A percentile compares a stretch with the other conserved stretches of the same genome.
Evolutionary conservation across 306 rosid species (phyloP).

Genomic region (Fagus crenata): DNA sequence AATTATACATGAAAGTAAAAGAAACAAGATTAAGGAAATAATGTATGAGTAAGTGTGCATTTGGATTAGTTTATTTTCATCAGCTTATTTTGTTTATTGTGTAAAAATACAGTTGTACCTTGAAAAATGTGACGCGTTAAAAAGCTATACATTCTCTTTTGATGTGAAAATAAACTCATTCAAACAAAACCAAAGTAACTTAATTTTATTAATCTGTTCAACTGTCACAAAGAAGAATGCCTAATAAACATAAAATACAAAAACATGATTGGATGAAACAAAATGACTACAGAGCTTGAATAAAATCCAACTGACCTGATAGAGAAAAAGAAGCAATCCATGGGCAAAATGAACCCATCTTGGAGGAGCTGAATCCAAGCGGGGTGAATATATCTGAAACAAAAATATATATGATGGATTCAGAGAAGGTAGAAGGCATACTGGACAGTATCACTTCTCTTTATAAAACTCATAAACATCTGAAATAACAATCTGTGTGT

Average conservation of each 20-base stretch:
- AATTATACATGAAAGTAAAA: background rate
- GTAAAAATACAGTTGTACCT: too few relatives aligned
- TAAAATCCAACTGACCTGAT: slow-evolving; percentile 61
- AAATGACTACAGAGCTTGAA: slow-evolving; percentile 2
- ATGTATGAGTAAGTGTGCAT: background rate
- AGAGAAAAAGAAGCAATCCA: slow-evolving; percentile 86
- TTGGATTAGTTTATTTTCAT: too few relatives aligned
- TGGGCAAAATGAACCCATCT: slow-evolving; percentile 95
- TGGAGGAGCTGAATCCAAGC: slow-evolving; percentile 84
- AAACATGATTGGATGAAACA: background rate
- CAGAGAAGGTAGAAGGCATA: background rate
- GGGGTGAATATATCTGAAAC: slow-evolving; percentile 82
- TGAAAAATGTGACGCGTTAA: too few relatives aligned
- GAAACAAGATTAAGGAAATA: background rate
- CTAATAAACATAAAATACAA: background rate
- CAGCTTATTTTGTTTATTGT: too few relatives aligned
- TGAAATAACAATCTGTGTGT: background rate
- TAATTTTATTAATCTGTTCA: background rate
- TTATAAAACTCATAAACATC: background rate
- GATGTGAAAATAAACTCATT: too few relatives aligned
- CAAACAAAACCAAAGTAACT: background rate
- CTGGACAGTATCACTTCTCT: background rate
- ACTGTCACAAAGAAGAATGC: background rate
- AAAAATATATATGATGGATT: slow-evolving; percentile 8
- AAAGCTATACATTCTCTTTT: too few relatives aligned